Evolutionary conservation across 2,329 filamentous ascomycete species (phyloP).

Genomic region (Catunica adiposa): DNA sequence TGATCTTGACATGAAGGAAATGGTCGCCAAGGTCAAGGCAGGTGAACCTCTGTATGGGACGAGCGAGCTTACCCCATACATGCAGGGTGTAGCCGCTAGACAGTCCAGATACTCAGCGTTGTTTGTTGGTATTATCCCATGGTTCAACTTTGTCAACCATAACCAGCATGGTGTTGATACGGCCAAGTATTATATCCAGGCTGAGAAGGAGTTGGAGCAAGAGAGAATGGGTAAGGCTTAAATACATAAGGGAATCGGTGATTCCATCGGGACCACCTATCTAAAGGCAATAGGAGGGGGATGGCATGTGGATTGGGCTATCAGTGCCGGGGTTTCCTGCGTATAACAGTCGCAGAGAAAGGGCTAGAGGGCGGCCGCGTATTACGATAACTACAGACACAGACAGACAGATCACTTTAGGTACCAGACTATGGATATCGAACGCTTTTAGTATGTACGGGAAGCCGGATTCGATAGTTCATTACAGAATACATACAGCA

Average conservation of each 20-base stretch:
- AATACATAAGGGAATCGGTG: not conserved
- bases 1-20: constrained; percentile 94
- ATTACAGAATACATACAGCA: too few relatives aligned
- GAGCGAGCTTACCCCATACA: constrained; percentile 61
- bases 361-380: too few relatives aligned
- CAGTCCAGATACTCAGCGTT: constrained; percentile 85
- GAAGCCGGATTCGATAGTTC: too few relatives aligned
- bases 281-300: not conserved
- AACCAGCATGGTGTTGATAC: constrained; percentile 91
- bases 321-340: not conserved
- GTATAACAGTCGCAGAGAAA: not conserved
- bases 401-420: too few relatives aligned
- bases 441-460: too few relatives aligned
- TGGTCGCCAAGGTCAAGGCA: constrained; percentile 90
- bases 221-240: constrained; percentile 29
- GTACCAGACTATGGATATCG: too few relatives aligned
- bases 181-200: constrained; percentile 93
- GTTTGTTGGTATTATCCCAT: constrained; percentile 71
- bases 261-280: not conserved
- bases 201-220: constrained; percentile 80
- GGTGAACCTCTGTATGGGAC: constrained; percentile 81
- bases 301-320: not conserved
- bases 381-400: too few relatives aligned
- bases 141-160: constrained; percentile 99
- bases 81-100: constrained; percentile 82